Percentiles rank a stretch among this genome's conserved stretches.
Evolutionary conservation across 306 rosid species (phyloP).

Genomic region (Castanea sativa): DNA sequence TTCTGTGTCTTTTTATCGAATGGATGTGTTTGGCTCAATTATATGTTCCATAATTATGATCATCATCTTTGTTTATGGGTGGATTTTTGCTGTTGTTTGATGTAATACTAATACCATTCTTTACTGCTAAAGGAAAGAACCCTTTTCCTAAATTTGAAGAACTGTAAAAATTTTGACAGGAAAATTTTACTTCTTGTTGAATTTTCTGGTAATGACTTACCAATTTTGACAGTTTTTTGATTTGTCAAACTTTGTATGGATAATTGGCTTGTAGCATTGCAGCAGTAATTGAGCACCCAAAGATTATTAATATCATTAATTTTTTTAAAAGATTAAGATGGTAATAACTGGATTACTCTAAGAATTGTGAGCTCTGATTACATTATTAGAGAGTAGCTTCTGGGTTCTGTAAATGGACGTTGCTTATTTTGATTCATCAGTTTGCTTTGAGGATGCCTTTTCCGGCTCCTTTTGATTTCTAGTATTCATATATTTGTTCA

Average conservation of each 20-base stretch:
- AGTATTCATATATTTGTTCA: conserved; percentile 9
- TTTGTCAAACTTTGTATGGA: not conserved
- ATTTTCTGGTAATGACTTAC: not conserved
- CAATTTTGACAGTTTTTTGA: not conserved
- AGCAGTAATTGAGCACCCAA: not conserved
- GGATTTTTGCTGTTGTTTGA: conserved; percentile 28
- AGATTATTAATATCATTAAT: too few species aligned
- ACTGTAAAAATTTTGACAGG: conserved; percentile 19
- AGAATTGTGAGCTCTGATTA: conserved; percentile 16
- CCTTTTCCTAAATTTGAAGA: conserved; percentile 24
- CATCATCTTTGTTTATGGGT: conserved; percentile 14
- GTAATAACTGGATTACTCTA: not conserved
- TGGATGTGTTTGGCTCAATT: conserved; percentile 7
- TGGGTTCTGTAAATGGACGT: not conserved
- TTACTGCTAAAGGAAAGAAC: conserved; percentile 28
- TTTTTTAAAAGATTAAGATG: not conserved
- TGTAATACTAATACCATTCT: conserved; percentile 16
- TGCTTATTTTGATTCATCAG: conserved; percentile 18
- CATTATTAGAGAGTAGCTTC: conserved; percentile 4
- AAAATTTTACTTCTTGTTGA: conserved; percentile 4
- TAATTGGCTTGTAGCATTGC: not conserved
- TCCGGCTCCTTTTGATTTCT: conserved; percentile 1
- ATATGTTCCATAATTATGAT: conserved; percentile 14
- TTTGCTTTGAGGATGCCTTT: conserved; percentile 13
- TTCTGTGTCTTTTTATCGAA: not conserved